Conservation (phyloP, 345 rosid species). For the Linum tenue region DNA sequence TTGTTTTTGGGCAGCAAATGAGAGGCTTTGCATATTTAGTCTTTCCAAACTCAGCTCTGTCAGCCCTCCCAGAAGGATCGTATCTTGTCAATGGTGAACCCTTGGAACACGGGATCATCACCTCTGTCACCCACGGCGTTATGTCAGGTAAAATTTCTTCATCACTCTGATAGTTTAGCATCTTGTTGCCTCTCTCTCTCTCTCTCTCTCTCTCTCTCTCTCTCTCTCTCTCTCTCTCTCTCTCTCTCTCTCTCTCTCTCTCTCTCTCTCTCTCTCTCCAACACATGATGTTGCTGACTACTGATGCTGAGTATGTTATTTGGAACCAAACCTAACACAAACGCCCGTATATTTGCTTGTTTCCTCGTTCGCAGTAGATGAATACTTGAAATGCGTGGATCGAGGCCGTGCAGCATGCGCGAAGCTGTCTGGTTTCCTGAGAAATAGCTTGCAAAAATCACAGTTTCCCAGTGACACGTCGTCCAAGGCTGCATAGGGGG, state of each 20-base stretch:
- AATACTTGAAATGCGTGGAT: constrained; percentile 57
- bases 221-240: too few species aligned
- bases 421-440: constrained; percentile 63
- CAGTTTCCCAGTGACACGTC: too few species aligned
- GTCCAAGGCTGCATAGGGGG: too few species aligned
- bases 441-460: constrained; percentile 48
- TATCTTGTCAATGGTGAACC: constrained; percentile 42
- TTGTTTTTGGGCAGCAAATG: constrained; percentile 49
- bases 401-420: constrained; percentile 58
- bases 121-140: constrained; percentile 67
- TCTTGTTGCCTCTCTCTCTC: too few species aligned
- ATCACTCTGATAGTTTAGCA: background rate
- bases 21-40: constrained; percentile 69
- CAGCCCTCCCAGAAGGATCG: constrained; percentile 49
- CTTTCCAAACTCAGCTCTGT: constrained; percentile 61
- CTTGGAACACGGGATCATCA: constrained; percentile 60
- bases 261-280: too few species aligned
- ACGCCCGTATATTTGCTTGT: too few species aligned
- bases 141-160: constrained; percentile 52
- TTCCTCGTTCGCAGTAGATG: constrained; percentile 41
- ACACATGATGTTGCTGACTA: too few species aligned
- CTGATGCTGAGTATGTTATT: too few species aligned
- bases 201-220: too few species aligned
- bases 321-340: too few species aligned
- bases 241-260: too few species aligned